Evolutionary conservation across 495 filamentous ascomycete genomes (phyloP).

Genomic region (Cairneyella variabilis): DNA sequence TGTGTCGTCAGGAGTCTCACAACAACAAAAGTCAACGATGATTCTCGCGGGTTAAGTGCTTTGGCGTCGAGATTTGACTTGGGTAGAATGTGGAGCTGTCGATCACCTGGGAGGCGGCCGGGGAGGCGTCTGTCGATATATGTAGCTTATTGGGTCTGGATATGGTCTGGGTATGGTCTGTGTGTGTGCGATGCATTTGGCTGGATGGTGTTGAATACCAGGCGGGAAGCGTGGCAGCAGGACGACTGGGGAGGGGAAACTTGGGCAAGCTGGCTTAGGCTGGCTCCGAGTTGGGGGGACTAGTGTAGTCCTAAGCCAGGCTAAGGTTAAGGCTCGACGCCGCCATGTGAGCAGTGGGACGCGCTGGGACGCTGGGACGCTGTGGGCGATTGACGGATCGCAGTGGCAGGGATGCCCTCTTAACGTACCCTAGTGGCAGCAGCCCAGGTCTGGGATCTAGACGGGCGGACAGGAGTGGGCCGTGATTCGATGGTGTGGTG

Average conservation of each 20-base stretch:
- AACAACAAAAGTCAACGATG: too few relatives aligned
- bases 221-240: conserved; percentile 21
- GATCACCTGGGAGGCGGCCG: conserved; percentile 32
- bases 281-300: not conserved
- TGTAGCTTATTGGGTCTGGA: conserved; percentile 25
- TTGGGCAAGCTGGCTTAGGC: not conserved
- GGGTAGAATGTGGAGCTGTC: conserved; percentile 31
- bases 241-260: not conserved
- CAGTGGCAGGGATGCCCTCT: too few relatives aligned
- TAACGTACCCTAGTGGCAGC: too few relatives aligned
- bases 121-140: conserved; percentile 30
- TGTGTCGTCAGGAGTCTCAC: too few relatives aligned
- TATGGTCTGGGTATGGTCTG: too few relatives aligned
- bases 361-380: too few relatives aligned
- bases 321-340: not conserved
- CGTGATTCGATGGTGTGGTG: not conserved
- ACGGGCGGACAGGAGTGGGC: not conserved
- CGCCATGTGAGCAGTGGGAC: not conserved
- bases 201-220: conserved; percentile 17
- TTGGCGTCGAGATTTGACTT: conserved; percentile 18
- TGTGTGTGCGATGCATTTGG: conserved; percentile 6
- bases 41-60: conserved; percentile 19
- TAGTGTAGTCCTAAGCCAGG: too few relatives aligned
- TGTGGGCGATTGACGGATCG: too few relatives aligned
- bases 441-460: not conserved